These are phyloP conservation scores for Polytolypa hystricis DNA, from an alignment of 2,329 filamentous ascomycete genomes.

Conservation along the genomic window DNA sequence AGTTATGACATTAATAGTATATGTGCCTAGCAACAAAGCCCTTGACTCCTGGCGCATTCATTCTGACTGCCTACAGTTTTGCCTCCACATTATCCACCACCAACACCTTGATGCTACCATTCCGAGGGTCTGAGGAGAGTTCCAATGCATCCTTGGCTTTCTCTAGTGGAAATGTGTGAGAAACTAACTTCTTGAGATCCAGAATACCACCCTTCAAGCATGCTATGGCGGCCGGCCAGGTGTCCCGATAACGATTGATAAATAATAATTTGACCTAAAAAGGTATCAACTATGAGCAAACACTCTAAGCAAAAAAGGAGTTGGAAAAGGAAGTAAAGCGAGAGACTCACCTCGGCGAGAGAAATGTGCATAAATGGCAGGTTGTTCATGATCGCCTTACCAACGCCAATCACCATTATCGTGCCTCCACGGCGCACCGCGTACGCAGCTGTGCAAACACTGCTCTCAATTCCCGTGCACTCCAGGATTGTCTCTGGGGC, in stretches of 20 bases:
- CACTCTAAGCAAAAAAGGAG: not conserved
- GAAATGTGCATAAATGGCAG: constrained; percentile 57
- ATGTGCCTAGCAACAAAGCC: too few species aligned
- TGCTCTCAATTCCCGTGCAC: constrained; percentile 56
- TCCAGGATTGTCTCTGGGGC: constrained; percentile 51
- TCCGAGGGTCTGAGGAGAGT: constrained; percentile 40
- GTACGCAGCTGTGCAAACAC: constrained; percentile 48
- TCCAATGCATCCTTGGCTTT: constrained; percentile 48
- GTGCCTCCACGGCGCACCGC: constrained; percentile 47
- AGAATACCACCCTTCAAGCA: constrained; percentile 49
- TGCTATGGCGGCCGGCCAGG: constrained; percentile 56
- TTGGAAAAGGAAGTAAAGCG: not conserved
- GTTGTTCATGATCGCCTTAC: constrained; percentile 51
- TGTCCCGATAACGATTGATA: constrained; percentile 60
- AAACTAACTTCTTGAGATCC: constrained; percentile 51
- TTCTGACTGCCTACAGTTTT: not conserved
- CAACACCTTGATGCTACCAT: constrained; percentile 50
- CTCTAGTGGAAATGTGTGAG: constrained; percentile 53
- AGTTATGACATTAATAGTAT: too few species aligned
- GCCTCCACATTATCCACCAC: constrained; percentile 41
- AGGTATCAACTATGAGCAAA: not conserved
- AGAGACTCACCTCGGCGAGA: constrained; percentile 38
- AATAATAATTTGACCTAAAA: constrained; percentile 56
- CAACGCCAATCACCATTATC: constrained; percentile 55
- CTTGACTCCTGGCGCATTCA: too few species aligned